Evolutionary conservation across 805 yeast genomes (phyloP).

Genomic region (Metschnikowia sp.): DNA sequence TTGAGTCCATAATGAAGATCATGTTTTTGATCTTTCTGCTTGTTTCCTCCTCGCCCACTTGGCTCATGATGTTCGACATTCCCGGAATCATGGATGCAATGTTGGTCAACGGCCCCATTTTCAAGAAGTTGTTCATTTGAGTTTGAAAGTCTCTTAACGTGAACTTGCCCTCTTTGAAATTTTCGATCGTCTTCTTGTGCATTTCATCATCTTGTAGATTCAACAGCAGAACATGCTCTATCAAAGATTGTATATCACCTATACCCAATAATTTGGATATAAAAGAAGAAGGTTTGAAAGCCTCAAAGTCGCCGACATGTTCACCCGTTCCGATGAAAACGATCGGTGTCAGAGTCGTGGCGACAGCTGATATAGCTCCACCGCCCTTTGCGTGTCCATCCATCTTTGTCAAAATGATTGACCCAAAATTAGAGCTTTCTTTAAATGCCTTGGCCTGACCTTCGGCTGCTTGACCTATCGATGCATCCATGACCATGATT

Average conservation of each 20-base stretch:
- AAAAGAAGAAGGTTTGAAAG: conserved; percentile 84
- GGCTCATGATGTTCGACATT: conserved; percentile 75
- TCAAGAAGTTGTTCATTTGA: conserved; percentile 91
- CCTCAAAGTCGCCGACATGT: conserved; percentile 89
- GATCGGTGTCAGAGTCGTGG: conserved; percentile 93
- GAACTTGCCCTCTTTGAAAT: conserved; percentile 91
- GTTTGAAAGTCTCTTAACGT: conserved; percentile 88
- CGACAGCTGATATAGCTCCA: conserved; percentile 98
- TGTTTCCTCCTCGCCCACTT: conserved; percentile 90
- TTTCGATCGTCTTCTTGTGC: conserved; percentile 86
- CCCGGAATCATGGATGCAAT: conserved; percentile 96
- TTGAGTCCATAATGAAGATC: conserved; percentile 91
- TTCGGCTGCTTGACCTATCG: conserved; percentile 98
- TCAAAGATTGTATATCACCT: conserved; percentile 89
- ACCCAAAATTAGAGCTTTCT: conserved; percentile 89
- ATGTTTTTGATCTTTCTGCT: conserved; percentile 78
- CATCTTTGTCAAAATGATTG: conserved; percentile 91
- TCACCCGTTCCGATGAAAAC: conserved; percentile 98
- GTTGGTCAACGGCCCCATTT: conserved; percentile 94
- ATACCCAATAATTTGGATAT: conserved; percentile 91
- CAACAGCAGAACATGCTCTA: conserved; percentile 89
- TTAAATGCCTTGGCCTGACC: conserved; percentile 91
- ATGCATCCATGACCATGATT: conserved; percentile 94
- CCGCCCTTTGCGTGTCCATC: conserved; percentile 99
- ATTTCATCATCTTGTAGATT: conserved; percentile 63